A percentile compares a stretch with the other conserved stretches of the same genome.
Conservation (phyloP, 169 alveolate species). For the Cryptosporidium canis region DNA sequence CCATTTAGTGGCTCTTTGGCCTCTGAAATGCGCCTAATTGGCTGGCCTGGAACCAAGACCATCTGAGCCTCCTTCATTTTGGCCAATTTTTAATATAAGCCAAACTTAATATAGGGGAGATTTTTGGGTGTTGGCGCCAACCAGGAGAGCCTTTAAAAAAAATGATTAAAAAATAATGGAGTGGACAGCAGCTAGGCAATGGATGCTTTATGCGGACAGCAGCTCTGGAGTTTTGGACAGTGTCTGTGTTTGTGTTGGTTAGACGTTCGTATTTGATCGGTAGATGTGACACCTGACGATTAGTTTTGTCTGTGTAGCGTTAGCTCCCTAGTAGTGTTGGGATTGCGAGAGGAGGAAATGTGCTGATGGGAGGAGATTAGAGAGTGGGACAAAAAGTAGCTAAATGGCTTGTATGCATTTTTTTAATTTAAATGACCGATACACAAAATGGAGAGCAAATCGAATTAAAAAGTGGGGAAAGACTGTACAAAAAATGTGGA, state of each 20-base stretch:
- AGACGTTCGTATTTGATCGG: no score
- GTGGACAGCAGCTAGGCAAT: no score
- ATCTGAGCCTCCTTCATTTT: not conserved
- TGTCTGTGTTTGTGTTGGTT: no score
- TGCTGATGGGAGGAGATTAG: not conserved
- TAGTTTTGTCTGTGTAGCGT: no score
- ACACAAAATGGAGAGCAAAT: not conserved
- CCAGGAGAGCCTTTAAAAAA: no score
- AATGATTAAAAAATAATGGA: no score
- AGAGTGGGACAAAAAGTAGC: not conserved
- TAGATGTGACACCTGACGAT: no score
- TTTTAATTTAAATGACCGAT: not conserved
- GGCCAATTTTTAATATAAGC: not conserved
- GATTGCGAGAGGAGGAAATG: not conserved
- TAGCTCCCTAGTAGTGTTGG: no score
- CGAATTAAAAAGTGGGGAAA: constrained; percentile 46
- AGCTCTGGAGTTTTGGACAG: no score
- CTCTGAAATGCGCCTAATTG: not conserved
- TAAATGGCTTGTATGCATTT: not conserved
- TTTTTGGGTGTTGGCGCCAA: constrained; percentile 1
- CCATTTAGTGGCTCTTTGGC: constrained; percentile 13
- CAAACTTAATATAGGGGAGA: not conserved
- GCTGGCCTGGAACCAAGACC: constrained; percentile 52
- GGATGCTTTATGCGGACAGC: no score
- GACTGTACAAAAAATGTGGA: constrained; percentile 32